Conservation (phyloP, 2,329 filamentous ascomycete genomes). For the Trichophyton benhamiae region DNA sequence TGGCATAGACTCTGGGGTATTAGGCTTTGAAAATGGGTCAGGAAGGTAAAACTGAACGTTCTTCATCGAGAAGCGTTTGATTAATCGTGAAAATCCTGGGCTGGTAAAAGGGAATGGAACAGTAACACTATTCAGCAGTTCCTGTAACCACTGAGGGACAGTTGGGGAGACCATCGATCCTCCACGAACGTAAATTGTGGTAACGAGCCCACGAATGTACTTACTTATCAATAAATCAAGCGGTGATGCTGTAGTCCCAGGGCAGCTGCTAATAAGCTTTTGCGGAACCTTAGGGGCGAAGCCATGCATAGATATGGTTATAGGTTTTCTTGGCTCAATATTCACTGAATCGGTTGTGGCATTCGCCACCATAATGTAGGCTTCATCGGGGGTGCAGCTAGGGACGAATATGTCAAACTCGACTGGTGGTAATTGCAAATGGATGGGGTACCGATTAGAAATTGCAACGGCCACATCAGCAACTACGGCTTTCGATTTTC, state of each 20-base stretch:
- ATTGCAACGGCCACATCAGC: constrained; percentile 65
- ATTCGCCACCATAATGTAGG: constrained; percentile 66
- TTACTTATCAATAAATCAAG: constrained; percentile 68
- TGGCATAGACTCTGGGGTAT: constrained; percentile 59
- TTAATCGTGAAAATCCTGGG: constrained; percentile 64
- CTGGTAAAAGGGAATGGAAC: constrained; percentile 77
- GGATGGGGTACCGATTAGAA: constrained; percentile 65
- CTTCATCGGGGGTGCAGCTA: constrained; percentile 60
- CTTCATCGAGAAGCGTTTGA: constrained; percentile 75
- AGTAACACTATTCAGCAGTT: constrained; percentile 68
- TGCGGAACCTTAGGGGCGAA: constrained; percentile 62
- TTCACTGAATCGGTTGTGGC: constrained; percentile 56
- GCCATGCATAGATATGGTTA: constrained; percentile 59
- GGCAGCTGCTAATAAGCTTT: constrained; percentile 59
- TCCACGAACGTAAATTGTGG: constrained; percentile 72
- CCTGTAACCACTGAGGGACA: constrained; percentile 70
- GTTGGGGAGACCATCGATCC: constrained; percentile 52
- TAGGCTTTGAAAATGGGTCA: constrained; percentile 63
- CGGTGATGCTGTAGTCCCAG: constrained; percentile 64
- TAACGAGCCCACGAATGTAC: constrained; percentile 69
- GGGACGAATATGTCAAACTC: constrained; percentile 76
- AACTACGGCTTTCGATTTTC: constrained; percentile 53
- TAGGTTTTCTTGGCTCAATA: constrained; percentile 54
- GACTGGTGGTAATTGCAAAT: constrained; percentile 63
- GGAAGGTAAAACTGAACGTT: constrained; percentile 81